Conservation (phyloP, 345 rosid species). For the Cardamine resedifolia region DNA sequence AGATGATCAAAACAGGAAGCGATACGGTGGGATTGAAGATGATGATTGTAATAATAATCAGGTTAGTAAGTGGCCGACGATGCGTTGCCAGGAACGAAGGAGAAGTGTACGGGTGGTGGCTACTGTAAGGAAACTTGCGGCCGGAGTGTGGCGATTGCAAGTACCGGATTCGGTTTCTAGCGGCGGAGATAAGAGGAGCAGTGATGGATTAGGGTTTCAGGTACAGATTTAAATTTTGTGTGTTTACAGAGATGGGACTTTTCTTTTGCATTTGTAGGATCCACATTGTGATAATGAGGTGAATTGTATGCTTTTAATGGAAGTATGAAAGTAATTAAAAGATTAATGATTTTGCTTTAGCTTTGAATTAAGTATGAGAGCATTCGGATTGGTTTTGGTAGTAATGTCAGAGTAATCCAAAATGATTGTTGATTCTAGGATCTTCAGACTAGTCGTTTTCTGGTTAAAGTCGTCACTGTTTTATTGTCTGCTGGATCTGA, state of each 20-base stretch:
- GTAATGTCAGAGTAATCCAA: neutral
- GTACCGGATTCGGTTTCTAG: conserved; percentile 41
- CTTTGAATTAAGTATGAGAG: neutral
- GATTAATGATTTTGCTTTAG: neutral
- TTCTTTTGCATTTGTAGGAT: neutral
- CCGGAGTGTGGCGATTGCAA: conserved; percentile 86
- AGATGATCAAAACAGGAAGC: conserved; percentile 43
- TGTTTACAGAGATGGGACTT: too few species aligned
- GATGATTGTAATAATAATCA: conserved; percentile 30
- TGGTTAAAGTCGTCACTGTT: neutral
- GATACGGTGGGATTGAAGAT: conserved; percentile 32
- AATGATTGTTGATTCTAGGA: neutral
- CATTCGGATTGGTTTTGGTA: neutral
- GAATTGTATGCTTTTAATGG: neutral
- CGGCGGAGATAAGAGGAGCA: conserved; percentile 30
- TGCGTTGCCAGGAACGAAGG: conserved; percentile 36
- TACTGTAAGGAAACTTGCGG: conserved; percentile 85
- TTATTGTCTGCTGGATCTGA: conserved; percentile 13
- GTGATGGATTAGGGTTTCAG: conserved; percentile 56
- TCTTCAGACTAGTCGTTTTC: neutral
- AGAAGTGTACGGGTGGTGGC: conserved; percentile 24
- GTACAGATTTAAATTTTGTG: conserved; percentile 23
- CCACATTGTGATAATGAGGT: neutral
- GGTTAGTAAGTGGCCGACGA: conserved; percentile 17
- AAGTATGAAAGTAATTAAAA: neutral